Evolutionary conservation across 2,329 filamentous ascomycete species (phyloP), one percentile per base, ranked within the genome.

Genomic region (Colletotrichum musae): DNA sequence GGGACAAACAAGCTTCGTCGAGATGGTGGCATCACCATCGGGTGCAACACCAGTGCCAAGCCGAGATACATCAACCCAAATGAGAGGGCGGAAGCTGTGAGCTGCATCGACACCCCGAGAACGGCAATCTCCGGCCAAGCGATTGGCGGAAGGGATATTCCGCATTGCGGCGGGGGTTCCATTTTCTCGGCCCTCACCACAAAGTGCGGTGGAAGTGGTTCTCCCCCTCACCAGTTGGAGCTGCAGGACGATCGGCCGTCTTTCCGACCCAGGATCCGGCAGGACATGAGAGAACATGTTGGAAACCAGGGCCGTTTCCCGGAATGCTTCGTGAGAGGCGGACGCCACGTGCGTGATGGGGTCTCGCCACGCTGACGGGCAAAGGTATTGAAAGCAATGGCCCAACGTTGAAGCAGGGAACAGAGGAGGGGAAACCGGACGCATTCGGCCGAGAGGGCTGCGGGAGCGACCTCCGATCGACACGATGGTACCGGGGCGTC

Each of bases 91-190:
- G 54, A 56, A 28, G n/a, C 36, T 66, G 10, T 50, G 28, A 18
- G 18, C 41, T 18, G 48, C n/a, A 36, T n/a, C 47, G 32, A 4
- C 32, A 3, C 16, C 24, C 54, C 54, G 43, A 65, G 59, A 54
- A 64, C 47, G 47, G 59, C 24, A 68, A 10, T 21, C 48, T 58
- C 61, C 45, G 58, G 9, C 24, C 45, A 47, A 53, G 45, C 45
- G 64, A 63, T 68, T 63, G 64, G 64, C 52, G 62, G 66, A 69
- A 66, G 18, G 18, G 45, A 26, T 36, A 57, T 45, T 56, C 43
- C 62, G 51, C 62, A 26, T 16, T 6, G 43, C 15, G 28, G 26
- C 12, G 15, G 39, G 56, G 32, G 32, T 2, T 7, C 5, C 7
- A 10, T 36, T 13, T 54, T 12, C n/a, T 52, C 45, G 45, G 10